Conservation (phyloP, 306 rosid species). For the Macrotyloma uniflorum region DNA sequence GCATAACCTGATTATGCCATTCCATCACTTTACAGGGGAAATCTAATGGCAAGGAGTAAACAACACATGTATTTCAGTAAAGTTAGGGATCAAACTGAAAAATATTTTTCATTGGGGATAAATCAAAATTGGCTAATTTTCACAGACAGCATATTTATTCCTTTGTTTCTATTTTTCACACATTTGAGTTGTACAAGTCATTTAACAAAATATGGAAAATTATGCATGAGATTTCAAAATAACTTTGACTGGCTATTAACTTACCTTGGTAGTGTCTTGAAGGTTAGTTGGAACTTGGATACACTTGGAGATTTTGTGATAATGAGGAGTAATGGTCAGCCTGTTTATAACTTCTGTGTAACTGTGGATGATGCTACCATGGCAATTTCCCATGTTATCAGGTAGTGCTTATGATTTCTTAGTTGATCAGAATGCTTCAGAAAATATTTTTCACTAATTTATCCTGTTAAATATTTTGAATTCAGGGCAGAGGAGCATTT, state of each 20-base stretch:
- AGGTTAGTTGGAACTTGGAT: slow-evolving; percentile 99
- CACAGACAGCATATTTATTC: neutral
- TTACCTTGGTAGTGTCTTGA: slow-evolving; percentile 78
- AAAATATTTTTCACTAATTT: slow-evolving; percentile 23
- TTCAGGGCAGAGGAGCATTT: slow-evolving; percentile 91
- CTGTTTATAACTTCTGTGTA: slow-evolving; percentile 96
- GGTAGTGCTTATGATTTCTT: slow-evolving; percentile 53
- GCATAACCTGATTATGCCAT: neutral
- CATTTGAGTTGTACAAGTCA: neutral
- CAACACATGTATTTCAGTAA: neutral
- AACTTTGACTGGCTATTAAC: slow-evolving; percentile 49
- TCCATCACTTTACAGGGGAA: neutral
- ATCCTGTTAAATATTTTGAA: slow-evolving; percentile 20
- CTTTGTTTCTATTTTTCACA: neutral
- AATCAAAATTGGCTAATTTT: neutral
- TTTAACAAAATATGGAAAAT: neutral
- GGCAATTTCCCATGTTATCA: slow-evolving; percentile 97
- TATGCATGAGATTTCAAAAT: slow-evolving; percentile 7
- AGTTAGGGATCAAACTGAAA: neutral
- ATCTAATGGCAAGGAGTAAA: neutral
- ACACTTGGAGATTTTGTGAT: slow-evolving; percentile 97
- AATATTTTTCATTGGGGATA: neutral
- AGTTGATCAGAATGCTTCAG: neutral
- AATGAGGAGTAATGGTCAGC: slow-evolving; percentile 99
- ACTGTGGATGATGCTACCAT: slow-evolving; percentile 99